Percentiles rank a stretch among this genome's conserved stretches.
phyloP scores from a whole-genome alignment of 176 grass and related monocot genomes.

The Zea mays region Zm-B73-REFERENCE-NAM-5.0 NC_050103.1:146483501-146484000 shows the following conservation, averaged over 20 bases:
- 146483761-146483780: not conserved
- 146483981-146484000: not conserved
- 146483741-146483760: conserved; percentile 76
- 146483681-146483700: conserved; percentile 57
- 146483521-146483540: conserved; percentile 67
- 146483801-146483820: not conserved
- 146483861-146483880: not conserved
- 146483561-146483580: conserved; percentile 78
- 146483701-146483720: conserved; percentile 90
- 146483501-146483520: conserved; percentile 49
- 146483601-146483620: not conserved
- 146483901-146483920: not conserved
- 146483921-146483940: not conserved
- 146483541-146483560: conserved; percentile 88
- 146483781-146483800: not conserved
- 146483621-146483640: conserved; percentile 9
- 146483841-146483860: not conserved
- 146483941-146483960: not conserved
- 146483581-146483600: conserved; percentile 63
- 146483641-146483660: conserved; percentile 10
- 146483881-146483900: not conserved
- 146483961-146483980: not conserved
- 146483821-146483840: not conserved
- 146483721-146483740: conserved; percentile 68
- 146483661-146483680: conserved; percentile 45